Evolutionary conservation across 129 eudicot species (phyloP).

Genomic region (Helichrysum umbraculigerum): DNA sequence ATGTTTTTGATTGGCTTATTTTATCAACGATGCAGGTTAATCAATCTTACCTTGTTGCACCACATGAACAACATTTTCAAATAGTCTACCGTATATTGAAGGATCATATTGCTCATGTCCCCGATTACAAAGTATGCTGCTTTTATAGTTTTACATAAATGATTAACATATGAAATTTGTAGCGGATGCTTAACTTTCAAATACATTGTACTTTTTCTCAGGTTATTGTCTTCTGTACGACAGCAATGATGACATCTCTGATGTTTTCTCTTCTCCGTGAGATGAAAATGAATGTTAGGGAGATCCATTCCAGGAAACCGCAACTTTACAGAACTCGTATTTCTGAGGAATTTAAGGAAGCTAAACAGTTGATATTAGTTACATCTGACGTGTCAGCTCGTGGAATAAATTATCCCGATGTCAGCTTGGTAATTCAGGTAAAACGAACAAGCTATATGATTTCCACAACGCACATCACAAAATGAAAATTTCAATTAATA

Average conservation of each 20-base stretch:
- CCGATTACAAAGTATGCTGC: conserved; percentile 67
- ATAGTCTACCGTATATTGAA: conserved; percentile 67
- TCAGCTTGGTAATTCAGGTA: conserved; percentile 90
- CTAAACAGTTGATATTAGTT: conserved; percentile 59
- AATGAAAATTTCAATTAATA: neutral
- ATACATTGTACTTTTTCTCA: conserved; percentile 31
- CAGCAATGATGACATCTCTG: conserved; percentile 88
- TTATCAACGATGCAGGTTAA: conserved; percentile 55
- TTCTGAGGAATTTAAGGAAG: conserved; percentile 79
- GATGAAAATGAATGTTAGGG: conserved; percentile 84
- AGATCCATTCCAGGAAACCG: conserved; percentile 80
- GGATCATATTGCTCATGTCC: conserved; percentile 60
- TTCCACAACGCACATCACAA: too few species aligned
- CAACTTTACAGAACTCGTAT: conserved; percentile 69
- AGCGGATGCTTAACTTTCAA: neutral
- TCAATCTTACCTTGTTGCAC: conserved; percentile 71
- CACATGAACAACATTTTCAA: conserved; percentile 76
- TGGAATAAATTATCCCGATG: conserved; percentile 95
- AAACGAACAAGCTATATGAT: neutral
- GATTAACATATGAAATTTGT: neutral
- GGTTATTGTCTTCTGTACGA: conserved; percentile 85
- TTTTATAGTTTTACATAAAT: neutral
- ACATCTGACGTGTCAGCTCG: conserved; percentile 86
- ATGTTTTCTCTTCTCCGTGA: conserved; percentile 73
- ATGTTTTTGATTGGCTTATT: conserved; percentile 7